A percentile compares a stretch with the other conserved stretches of the same genome.
Conservation (phyloP, 768 basidiomycete species). For the Kwoniella mangroviensis region DNA sequence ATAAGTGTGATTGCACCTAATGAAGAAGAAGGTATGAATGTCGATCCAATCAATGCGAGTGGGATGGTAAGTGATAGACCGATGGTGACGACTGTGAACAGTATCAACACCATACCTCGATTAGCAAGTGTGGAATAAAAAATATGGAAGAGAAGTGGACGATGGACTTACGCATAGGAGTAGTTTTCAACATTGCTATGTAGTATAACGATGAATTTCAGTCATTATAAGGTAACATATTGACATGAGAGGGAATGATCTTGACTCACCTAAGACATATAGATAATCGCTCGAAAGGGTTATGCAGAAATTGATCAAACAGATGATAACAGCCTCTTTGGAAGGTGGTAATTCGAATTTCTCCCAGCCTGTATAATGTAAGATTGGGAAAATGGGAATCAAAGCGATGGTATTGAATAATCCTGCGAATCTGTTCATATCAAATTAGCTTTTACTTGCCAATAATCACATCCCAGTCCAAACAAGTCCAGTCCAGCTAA, state of each 20-base stretch:
- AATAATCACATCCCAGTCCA: neutral
- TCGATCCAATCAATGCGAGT: conserved; percentile 82
- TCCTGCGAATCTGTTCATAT: conserved; percentile 72
- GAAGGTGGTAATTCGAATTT: conserved; percentile 72
- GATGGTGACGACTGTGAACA: conserved; percentile 72
- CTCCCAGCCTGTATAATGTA: conserved; percentile 76
- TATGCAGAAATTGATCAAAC: conserved; percentile 75
- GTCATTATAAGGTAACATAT: too few species aligned
- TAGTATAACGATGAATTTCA: too few species aligned
- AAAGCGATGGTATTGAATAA: conserved; percentile 76
- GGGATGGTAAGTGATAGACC: conserved; percentile 94
- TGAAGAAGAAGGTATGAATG: conserved; percentile 64
- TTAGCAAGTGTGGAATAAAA: too few species aligned
- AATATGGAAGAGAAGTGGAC: neutral
- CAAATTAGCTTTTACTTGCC: neutral
- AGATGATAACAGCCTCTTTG: conserved; percentile 61
- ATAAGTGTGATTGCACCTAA: conserved; percentile 60
- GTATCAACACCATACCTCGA: too few species aligned
- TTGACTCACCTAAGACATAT: conserved; percentile 52
- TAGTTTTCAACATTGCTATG: conserved; percentile 98
- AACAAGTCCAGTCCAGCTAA: neutral
- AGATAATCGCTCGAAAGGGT: conserved; percentile 80
- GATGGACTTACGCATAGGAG: conserved; percentile 63
- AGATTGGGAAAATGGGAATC: conserved; percentile 76
- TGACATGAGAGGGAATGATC: too few species aligned